Base-by-base conservation (phyloP, 352 stramenopile species). In the Phytopythium cucurbitacearum region DNA sequence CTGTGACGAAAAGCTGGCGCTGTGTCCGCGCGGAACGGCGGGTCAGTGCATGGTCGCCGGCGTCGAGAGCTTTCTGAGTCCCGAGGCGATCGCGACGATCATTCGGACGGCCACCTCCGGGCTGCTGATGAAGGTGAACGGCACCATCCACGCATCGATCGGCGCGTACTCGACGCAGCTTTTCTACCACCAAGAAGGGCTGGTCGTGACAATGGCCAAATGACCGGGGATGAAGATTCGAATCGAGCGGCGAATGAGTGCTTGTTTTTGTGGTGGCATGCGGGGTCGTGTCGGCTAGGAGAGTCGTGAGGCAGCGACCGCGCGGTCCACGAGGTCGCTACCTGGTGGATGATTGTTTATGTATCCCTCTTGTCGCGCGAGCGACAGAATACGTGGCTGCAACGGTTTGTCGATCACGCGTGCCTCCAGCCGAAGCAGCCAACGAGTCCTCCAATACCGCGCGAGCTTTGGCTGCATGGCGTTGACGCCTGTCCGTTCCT, bases 121-220 rank as follows among this genome's bases (percentile, higher is more conserved):
- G 1, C 53, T 94, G 34, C 45, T 94, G 28, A 90, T 94, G 81
- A 67, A 73, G 39, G 78, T 94, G 33, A 89, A 94, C 56, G 84
- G 84, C 32, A 91, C 73, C 16, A 86, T 94, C 42, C 63, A 63
- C 33, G 73, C 76, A 8, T 76, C 76, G 4, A 90, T 94, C 28
- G 81, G 81, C 32, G 67, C 61, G 39, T 94, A 87, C 49, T 49
- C 70, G 40, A 86, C 80, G 36, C 60, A 68, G 35, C 55, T 94
- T 34, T 80, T 71, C 40, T 94, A 94, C 56, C 63, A 74, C 35
- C 84, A 94, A 67, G 72, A 92, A 33, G 77, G 57, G 6, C 57
- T 94, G 48, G 62, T 92, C 10, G 80, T 94, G 41, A 80, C 59
- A 36, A 76, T 91, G 62, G 73, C 77, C 59, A 83, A 67, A 68